Evolutionary conservation across 2,329 filamentous ascomycete species (phyloP), one percentile per base, ranked within the genome.

Genomic region (Xylaria sp.): DNA sequence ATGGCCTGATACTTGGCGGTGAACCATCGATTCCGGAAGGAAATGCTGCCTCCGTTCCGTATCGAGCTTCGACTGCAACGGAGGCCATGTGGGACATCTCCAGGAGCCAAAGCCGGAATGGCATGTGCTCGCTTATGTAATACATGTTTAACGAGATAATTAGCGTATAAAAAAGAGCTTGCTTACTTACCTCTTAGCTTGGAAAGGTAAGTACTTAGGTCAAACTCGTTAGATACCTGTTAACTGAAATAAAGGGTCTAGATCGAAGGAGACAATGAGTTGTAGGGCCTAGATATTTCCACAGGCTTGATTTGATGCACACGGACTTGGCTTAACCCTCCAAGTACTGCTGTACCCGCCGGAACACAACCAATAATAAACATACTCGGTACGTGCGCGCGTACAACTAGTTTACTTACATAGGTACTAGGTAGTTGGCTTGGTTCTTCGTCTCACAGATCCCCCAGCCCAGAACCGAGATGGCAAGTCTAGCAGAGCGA

Each of bases 401-500:
- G n/a, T n/a, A n/a, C n/a, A n/a, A n/a, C n/a, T n/a, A 42, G 7
- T 3, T 3, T 14, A 14, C 12, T 11, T 42, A 42, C 36, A 3
- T 42, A 42, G 6, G 36, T 42, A 7, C 36, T 9, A n/a, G n/a
- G 12, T 42, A 50, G 34, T 47, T 14, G 34, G 11, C n/a, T 7
- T 17, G 27, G 45, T 39, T 24, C 30, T 53, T 51, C 30, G 9
- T n/a, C 30, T 53, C n/a, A n/a, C n/a, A n/a, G n/a, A n/a, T n/a
- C n/a, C n/a, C n/a, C n/a, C n/a, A n/a, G n/a, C 34, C 3, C 55
- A 60, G 47, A 11, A 58, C 34, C 50, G 56, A 45, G n/a, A 71
- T 71, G 70, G 63, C 68, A 11, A 68, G 65, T 53, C 30, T 60
- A 54, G 45, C 59, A 27, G 68, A 70, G 65, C 64, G 68, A 56